Base-by-base conservation (phyloP, 352 stramenopile genomes). In the Pythium vanterpoolii region DNA sequence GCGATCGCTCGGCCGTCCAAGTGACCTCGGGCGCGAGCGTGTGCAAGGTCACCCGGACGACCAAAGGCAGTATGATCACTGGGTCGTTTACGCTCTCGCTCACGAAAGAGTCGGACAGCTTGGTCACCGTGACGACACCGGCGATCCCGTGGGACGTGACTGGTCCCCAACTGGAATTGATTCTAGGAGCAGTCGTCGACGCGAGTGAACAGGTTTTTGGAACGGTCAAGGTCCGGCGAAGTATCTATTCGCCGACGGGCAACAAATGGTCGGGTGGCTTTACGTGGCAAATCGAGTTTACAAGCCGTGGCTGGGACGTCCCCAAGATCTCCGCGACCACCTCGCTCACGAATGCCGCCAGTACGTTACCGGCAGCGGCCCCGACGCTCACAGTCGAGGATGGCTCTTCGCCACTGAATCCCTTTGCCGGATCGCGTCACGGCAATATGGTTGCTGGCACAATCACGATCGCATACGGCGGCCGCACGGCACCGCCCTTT, bases 211-310 rank as follows among this genome's bases (percentile, higher is more conserved):
- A 70, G 33, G 84, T 95, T 4, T 98, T 96, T 69, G 93, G 95
- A 0, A 77, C 73, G 2, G 86, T 98, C 4, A 68, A 44, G 10
- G 89, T 98, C 13, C 77, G 76, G 23, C 77, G 95, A 8, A 69
- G 66, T 1, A 78, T 92, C n/a, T 98, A 87, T 64, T 77, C 86
- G 38, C 76, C 89, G 6, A 82, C 87, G 13, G 78, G 69, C 2
- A 79, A 80, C 52, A 89, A 97, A 42, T 98, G 94, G 93, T 97
- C 87, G 5, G 96, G 96, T 16, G 90, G 91, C 3, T 98, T 97
- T 60, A 87, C 84, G 23, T 99, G 95, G 95, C 83, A 87, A 24
- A 90, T 99, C 56, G 97, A 93, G 21, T 99, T 98, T 55, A 79
- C 76, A 2, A 83, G 71, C 45, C 73, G 86, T 1, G 73, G 80